Base-by-base conservation (phyloP, 202 grass and related monocot genomes). In the Panicum virgatum region DNA sequence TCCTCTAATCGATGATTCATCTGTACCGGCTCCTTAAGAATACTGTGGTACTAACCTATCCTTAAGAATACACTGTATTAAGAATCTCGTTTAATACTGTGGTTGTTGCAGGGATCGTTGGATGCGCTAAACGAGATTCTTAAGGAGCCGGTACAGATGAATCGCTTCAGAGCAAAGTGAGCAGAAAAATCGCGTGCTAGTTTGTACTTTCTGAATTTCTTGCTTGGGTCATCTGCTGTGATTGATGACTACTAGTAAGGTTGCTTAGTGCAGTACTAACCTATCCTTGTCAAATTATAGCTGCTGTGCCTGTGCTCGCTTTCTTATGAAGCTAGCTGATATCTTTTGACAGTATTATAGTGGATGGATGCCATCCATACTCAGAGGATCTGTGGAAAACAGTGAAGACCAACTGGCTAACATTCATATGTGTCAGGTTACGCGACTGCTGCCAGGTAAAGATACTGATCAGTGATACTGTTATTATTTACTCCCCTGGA, bases 151-250 rank as follows among this genome's bases (percentile, higher is more conserved):
- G n/a, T 91, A 42, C 76, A 38, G 13, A 91, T 91, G 39, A 94
- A 91, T 75, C 89, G 92, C 58, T 94, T 94, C 82, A 91, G 89
- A 73, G 72, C 86, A 80, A 94, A 91, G 86, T 94, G 60, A 88
- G 72, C 44, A 81, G 38, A 60, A 22, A n/a, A 56, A 11, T 23
- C 1, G 29, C 39, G 40, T 72, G 12, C 32, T 6, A 12, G 2
- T 42, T 58, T 69, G 4, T 47, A 47, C 42, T 80, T 26, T 29
- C 5, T 56, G 5, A 48, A 23, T 40, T 25, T 45, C 67, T 53
- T 26, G 40, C 4, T 50, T 61, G 61, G 16, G 57, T 84, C 27
- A 62, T 54, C 54, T 62, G 15, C 63, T 52, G 12, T 44, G 6
- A 4, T 50, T 37, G 34, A 61, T 57, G 59, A 34, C 19, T 70